Evolutionary conservation across 2,329 filamentous ascomycete genomes (phyloP).

Genomic region (Gnomoniopsis smithogilvyi): DNA sequence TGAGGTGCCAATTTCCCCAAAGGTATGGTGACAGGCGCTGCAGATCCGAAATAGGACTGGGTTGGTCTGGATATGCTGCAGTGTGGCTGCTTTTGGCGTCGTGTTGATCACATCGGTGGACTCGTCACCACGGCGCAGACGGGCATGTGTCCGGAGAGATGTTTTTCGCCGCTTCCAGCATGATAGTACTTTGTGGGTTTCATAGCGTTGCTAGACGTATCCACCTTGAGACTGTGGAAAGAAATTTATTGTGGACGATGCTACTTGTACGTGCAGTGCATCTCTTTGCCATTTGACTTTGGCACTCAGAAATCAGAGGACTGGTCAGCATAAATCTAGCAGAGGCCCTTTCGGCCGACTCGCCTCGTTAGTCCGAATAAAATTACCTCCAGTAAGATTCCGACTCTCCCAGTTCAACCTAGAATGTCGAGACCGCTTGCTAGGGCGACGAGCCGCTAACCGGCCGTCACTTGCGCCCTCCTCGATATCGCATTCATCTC

Average conservation of each 20-base stretch:
- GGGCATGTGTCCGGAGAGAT: background rate
- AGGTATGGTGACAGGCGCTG: background rate
- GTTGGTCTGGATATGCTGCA: background rate
- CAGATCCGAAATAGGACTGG: constrained; percentile 3
- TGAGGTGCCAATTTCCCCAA: background rate
- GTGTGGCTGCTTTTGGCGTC: background rate
- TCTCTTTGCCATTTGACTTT: background rate
- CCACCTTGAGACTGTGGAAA: background rate
- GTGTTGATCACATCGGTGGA: background rate
- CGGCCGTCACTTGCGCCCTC: background rate
- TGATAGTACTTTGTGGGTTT: background rate
- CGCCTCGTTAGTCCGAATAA: background rate
- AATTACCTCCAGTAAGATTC: background rate
- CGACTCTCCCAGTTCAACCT: background rate
- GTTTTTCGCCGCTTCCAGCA: background rate
- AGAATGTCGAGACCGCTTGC: background rate
- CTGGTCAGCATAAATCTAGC: background rate
- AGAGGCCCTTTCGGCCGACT: background rate
- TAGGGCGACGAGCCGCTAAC: background rate
- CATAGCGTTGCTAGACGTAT: background rate
- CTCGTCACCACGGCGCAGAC: background rate
- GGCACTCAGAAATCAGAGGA: background rate
- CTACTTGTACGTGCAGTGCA: no score
- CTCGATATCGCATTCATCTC: background rate
- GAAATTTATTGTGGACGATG: no score